Evolutionary conservation across 139 green algal genomes (phyloP).

Genomic region (Gonium pectorale): DNA sequence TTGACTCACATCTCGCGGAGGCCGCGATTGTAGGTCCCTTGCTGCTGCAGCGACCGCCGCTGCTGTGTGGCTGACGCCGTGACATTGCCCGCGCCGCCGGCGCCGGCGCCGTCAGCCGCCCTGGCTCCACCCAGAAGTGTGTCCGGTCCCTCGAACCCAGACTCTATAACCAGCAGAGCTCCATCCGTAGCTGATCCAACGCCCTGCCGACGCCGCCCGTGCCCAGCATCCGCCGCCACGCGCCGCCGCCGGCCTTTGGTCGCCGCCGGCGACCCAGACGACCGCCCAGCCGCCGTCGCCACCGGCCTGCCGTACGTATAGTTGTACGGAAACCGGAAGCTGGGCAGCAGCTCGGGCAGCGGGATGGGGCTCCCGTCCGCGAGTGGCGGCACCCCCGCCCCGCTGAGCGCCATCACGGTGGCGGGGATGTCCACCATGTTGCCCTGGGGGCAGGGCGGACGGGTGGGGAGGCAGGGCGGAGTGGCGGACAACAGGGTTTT

Average conservation of each 20-base stretch:
- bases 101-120: background rate
- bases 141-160: slow-evolving; percentile 28
- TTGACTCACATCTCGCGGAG: slow-evolving; percentile 34
- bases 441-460: slow-evolving; percentile 14
- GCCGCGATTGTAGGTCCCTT: background rate
- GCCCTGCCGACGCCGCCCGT: too few relatives aligned
- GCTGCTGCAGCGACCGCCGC: background rate
- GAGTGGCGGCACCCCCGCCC: slow-evolving; percentile 7
- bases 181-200: too few relatives aligned
- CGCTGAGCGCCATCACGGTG: slow-evolving; percentile 31
- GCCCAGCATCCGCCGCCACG: background rate
- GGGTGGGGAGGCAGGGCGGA: too few relatives aligned
- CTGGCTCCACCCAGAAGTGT: background rate
- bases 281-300: background rate
- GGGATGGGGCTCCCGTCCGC: slow-evolving; percentile 23
- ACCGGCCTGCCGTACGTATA: background rate
- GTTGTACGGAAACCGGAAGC: slow-evolving; percentile 11
- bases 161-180: background rate
- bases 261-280: background rate
- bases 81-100: background rate
- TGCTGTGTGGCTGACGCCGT: background rate
- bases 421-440: slow-evolving; percentile 42
- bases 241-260: background rate
- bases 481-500: too few relatives aligned
- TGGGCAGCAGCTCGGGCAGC: background rate